A percentile compares a stretch with the other conserved stretches of the same genome.
Conservation (phyloP, 2,329 filamentous ascomycete species). For the Hansfordia pulvinata region DNA sequence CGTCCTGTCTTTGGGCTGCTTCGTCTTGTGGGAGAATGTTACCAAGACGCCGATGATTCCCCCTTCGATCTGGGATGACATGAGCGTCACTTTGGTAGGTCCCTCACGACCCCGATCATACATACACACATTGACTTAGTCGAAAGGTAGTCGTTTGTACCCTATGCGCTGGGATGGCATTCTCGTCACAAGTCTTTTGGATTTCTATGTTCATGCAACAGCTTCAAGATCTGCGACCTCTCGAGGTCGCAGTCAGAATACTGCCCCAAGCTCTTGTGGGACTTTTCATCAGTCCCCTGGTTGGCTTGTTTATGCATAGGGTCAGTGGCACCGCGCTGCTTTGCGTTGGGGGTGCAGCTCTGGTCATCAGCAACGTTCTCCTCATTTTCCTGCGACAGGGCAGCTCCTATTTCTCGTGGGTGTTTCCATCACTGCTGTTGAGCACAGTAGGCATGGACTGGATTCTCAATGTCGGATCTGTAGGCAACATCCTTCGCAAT, state of each 20-base stretch:
- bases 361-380: conserved; percentile 15
- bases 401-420: conserved; percentile 16
- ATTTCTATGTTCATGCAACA: conserved; percentile 20
- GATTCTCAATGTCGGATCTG: conserved; percentile 19
- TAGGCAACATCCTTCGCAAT: conserved; percentile 9
- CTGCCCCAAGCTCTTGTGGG: conserved; percentile 19
- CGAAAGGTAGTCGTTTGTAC: conserved; percentile 14
- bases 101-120: background rate
- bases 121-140: conserved; percentile 3
- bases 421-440: conserved; percentile 17
- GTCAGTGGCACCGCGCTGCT: conserved; percentile 14
- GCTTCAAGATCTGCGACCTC: conserved; percentile 13
- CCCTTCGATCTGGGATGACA: conserved; percentile 14
- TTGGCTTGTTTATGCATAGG: conserved; percentile 16
- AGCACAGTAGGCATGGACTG: conserved; percentile 20
- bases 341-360: conserved; percentile 9
- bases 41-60: conserved; percentile 18
- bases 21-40: conserved; percentile 17
- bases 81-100: conserved; percentile 15
- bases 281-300: conserved; percentile 16
- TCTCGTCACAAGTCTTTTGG: conserved; percentile 19
- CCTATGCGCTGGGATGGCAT: conserved; percentile 16
- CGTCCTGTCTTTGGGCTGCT: conserved; percentile 14
- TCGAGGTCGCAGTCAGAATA: conserved; percentile 16
- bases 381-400: conserved; percentile 15